Evolutionary conservation across 176 grass and related monocot genomes (phyloP), one percentile per base, ranked within the genome.

Genomic region (Coix lacrymajobi): DNA sequence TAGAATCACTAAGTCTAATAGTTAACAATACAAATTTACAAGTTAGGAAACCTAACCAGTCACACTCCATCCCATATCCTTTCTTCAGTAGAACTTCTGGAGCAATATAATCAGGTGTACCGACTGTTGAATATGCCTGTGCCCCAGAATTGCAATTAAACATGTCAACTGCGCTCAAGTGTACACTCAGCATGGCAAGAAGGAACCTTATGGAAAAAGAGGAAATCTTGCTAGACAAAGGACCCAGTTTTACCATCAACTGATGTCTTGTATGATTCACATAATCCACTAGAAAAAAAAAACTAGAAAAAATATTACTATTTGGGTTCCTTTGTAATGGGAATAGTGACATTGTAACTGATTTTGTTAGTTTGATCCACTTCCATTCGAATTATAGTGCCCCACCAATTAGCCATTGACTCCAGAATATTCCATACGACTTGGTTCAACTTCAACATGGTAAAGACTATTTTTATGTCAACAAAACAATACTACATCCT

Each of bases 51-150:
- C 43, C 76, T 83, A 81, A 98, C 96, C 96, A 98, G 80, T 98
- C 96, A 74, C 96, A 98, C 77, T 98, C 96, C 87, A 96, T 95
- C 79, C 93, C 96, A 84, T 98, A 95, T 88, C 96, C 96, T 89
- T 98, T 99, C 91, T 99, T 99, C 29, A 96, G 66, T 81, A 99
- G 74, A 85, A 99, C 93, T 89, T 99, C 96, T 78, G 96, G 93
- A 77, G 96, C 96, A 92, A 99, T 99, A 83, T 99, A 99, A 90
- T 99, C 96, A 71, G 96, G 93, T 65, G 96, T 99, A 54, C 96
- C 96, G 66, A 99, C 96, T 44, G 96, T 99, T 84, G 96, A 99
- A 78, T 95, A 98, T 43, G 96, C 96, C 96, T 98, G 84, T 34
- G 66, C 43, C 20, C 16, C 69, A 81, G 26, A 78, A 87, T 49